Evolutionary conservation across 2,329 filamentous ascomycete genomes (phyloP), one percentile per base, ranked within the genome.

Genomic region (Ceratocystis albifundus): DNA sequence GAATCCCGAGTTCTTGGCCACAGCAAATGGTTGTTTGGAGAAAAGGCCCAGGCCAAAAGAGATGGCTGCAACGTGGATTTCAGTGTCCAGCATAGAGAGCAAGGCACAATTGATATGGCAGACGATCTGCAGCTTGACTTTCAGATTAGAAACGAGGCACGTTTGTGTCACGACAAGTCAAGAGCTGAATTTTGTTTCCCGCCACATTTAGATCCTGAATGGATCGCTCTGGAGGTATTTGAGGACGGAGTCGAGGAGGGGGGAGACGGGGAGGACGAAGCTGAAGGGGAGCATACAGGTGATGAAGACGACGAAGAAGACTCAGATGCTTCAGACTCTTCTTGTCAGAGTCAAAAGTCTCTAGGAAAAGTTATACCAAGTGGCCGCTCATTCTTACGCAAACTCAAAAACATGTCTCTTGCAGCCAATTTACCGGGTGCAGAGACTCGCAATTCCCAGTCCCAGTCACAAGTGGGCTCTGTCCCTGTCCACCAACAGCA

Each of bases 201-300:
- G 0, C 79, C 80, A 0, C 88, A 91, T 68, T 78, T 96, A 0
- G 92, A 96, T 70, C 85, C 88, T 0, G 92, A 96, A 74, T 96
- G 92, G 92, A 83, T 96, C 70, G 92, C 92, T 0, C 84, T 96
- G 17, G 90, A 96, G 73, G 89, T 96, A 0, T 94, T 87, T 72
- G 82, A 84, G 17, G 86, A 89, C 71, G 80, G 84, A 2, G 76
- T 79, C 3, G 82, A 80, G 1, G 71, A 62, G 2, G 70, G 71
- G 1, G 71, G 72, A n/a, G 77, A 80, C 1, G 82, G 82, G 3
- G 72, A 80, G 0, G 81, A 83, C 25, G 79, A 79, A 1, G 69
- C 70, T 7, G 64, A 70, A 67, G 4, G 68, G 69, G 1, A 64
- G 65, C 32, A 36, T 4, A 20, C 44, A 41, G 10, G 36, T 15